These are phyloP conservation scores for Hygrophila difformis DNA, from an alignment of 257 asterid species.

Conservation along the genomic window DNA sequence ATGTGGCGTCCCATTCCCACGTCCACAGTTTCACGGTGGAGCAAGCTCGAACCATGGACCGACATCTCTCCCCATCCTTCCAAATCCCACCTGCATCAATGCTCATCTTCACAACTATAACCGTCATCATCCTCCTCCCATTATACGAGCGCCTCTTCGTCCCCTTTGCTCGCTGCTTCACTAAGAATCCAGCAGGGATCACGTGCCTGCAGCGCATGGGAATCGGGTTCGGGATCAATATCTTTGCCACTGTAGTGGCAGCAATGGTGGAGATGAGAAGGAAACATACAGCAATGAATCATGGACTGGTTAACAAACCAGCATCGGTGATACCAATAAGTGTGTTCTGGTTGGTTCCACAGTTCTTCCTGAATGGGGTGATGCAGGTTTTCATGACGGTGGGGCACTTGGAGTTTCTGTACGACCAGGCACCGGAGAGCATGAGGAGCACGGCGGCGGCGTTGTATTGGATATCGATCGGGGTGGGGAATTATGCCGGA, in stretches of 20 bases:
- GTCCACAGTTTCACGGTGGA: conserved; percentile 53
- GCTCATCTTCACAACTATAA: conserved; percentile 55
- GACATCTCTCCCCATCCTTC: conserved; percentile 45
- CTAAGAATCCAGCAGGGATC: conserved; percentile 43
- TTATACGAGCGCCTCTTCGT: conserved; percentile 62
- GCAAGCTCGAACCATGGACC: conserved; percentile 75
- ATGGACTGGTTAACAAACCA: conserved; percentile 42
- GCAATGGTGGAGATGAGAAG: conserved; percentile 61
- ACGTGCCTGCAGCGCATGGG: conserved; percentile 83
- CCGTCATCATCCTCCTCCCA: conserved; percentile 38
- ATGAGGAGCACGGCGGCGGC: conserved; percentile 83
- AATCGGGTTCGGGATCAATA: conserved; percentile 44
- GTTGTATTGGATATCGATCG: conserved; percentile 46
- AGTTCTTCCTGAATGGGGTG: conserved; percentile 57
- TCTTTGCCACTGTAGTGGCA: conserved; percentile 41
- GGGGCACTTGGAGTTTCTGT: conserved; percentile 68
- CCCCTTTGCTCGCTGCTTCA: conserved; percentile 43
- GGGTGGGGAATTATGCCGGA: conserved; percentile 52
- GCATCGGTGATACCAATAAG: conserved; percentile 48
- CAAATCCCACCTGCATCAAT: conserved; percentile 71
- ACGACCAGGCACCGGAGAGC: conserved; percentile 83
- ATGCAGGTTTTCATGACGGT: conserved; percentile 61
- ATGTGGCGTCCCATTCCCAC: conserved; percentile 51
- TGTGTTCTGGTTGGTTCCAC: conserved; percentile 76
- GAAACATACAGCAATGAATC: conserved; percentile 39